Base-by-base conservation (phyloP, 305 asterid genomes). In the Rubia tinctorum region DNA sequence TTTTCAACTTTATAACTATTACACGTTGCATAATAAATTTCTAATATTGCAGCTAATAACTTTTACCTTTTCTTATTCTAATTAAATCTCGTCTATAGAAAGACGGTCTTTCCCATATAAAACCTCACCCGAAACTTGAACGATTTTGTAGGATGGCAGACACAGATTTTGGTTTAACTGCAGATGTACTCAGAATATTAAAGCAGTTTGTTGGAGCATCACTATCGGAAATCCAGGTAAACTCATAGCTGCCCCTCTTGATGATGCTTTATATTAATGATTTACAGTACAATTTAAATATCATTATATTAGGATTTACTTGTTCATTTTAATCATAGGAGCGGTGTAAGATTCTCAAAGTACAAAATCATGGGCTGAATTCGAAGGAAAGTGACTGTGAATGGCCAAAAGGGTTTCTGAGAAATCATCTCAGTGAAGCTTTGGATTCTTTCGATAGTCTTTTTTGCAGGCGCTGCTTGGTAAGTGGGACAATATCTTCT, bases 381-480 rank as follows among this genome's bases (percentile, higher is more conserved):
- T 81, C 86, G 30, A 76, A 78, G 69, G 84, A 73, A 72, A 81
- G 76, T 69, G 86, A 79, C 61, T 80, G 80, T 79, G 87, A 78
- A 78, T 79, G 78, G 81, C 60, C 23, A 9, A 78, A 75, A 69
- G 71, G 79, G 64, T 78, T 83, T 68, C 76, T 88, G 81, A 89
- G 88, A 76, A 92, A 86, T 77, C 87, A 92, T 84, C 96, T 95
- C 64, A 80, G 82, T 76, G 86, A 90, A 75, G 95, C 99, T 77
- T 84, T 90, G 78, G 96, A 88, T 86, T 88, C 97, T 66, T 89
- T 91, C 69, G 98, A 95, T 86, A 89, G 82, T 80, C 90, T 92
- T 74, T 95, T 95, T 80, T 95, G 99, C 79, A 97, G 98, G 51
- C 98, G 97, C 69, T 95, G 99, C 88, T 85, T 95, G 97, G 99